These are phyloP conservation scores for Solanum ossicruentum DNA, from an alignment of 257 asterid genomes.

Conservation along the genomic window DNA sequence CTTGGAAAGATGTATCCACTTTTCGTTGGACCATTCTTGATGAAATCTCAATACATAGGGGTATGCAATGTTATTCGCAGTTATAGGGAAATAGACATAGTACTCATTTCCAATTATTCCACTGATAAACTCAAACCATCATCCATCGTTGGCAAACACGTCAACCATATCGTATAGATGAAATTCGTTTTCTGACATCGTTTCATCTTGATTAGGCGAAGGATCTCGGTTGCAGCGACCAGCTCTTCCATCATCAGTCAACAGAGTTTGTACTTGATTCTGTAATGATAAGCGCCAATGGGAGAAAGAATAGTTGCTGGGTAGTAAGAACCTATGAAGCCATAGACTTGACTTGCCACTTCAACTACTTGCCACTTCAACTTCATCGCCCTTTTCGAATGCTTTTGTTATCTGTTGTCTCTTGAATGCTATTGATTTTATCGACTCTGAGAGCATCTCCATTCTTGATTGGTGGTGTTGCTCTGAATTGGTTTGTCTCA, in stretches of 20 bases:
- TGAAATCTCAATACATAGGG: not conserved
- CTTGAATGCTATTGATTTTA: not conserved
- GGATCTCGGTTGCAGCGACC: not conserved
- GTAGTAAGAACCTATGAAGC: slow-evolving; percentile 1
- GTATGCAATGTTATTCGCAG: not conserved
- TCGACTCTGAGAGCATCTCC: not conserved
- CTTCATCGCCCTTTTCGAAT: not conserved
- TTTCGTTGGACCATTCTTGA: not conserved
- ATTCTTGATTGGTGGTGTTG: not conserved
- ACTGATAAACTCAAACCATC: slow-evolving; percentile 3
- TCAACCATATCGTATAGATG: not conserved
- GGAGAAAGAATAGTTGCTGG: not conserved
- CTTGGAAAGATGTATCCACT: not conserved
- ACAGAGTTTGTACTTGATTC: slow-evolving; percentile 1
- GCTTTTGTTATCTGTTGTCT: too few relatives aligned
- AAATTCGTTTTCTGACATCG: not conserved
- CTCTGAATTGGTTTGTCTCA: too few relatives aligned
- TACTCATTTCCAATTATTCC: not conserved
- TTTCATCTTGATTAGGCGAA: not conserved
- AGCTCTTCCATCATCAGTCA: not conserved
- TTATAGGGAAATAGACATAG: not conserved
- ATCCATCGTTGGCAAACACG: slow-evolving; percentile 4
- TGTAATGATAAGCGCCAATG: not conserved
- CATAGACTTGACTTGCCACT: not conserved
- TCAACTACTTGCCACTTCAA: slow-evolving; percentile 8